Conservation (phyloP, 768 basidiomycete genomes). For the Cystobasidium tubakii region DNA sequence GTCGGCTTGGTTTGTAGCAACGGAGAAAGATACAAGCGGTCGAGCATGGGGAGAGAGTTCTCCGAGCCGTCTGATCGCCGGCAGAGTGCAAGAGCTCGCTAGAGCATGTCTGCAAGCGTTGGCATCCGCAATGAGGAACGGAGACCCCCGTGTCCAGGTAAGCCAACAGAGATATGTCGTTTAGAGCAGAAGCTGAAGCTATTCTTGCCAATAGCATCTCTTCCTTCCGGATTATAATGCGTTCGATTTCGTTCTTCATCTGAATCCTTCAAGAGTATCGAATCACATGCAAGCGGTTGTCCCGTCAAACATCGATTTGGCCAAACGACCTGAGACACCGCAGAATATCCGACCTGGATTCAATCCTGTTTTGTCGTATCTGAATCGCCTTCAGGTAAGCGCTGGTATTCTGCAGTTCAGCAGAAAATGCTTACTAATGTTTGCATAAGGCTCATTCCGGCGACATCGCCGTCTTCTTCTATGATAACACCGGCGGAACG, state of each 20-base stretch:
- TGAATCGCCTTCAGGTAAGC: constrained; percentile 67
- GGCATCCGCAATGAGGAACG: constrained; percentile 50
- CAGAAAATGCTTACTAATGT: neutral
- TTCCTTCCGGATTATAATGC: constrained; percentile 76
- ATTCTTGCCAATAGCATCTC: constrained; percentile 57
- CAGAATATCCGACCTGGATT: constrained; percentile 59
- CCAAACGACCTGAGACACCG: neutral
- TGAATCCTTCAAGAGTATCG: constrained; percentile 62
- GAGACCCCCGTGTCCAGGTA: constrained; percentile 61
- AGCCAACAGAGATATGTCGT: constrained; percentile 39
- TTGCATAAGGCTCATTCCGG: constrained; percentile 61
- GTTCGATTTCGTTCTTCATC: constrained; percentile 76
- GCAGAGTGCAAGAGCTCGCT: constrained; percentile 66
- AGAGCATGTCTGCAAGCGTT: constrained; percentile 65
- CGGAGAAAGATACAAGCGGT: constrained; percentile 69
- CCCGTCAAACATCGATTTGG: constrained; percentile 55
- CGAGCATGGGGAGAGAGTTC: constrained; percentile 66
- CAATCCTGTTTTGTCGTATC: constrained; percentile 67
- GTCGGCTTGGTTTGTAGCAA: constrained; percentile 67
- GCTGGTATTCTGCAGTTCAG: neutral
- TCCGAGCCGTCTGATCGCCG: constrained; percentile 67
- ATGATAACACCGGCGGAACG: constrained; percentile 72
- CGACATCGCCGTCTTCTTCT: constrained; percentile 75
- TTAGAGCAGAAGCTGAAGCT: too few species aligned
- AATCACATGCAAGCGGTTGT: constrained; percentile 68